Evolutionary conservation across 2,329 filamentous ascomycete species (phyloP).

Genomic region (Aspergillus fumigatiaffinis): DNA sequence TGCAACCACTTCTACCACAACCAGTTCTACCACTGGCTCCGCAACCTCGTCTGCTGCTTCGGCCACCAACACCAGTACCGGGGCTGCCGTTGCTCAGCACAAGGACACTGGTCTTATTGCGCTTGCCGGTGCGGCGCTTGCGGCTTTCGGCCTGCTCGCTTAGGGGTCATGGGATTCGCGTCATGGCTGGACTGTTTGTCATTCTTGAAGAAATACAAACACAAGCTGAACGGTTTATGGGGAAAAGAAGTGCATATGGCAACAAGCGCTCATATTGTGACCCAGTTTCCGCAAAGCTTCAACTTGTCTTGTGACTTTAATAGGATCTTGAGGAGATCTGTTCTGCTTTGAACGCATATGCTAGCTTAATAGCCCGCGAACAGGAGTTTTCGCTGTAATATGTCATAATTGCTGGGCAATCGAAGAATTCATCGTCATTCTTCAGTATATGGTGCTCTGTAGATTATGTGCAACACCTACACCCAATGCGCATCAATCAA

Average conservation of each 20-base stretch:
- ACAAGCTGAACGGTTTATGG: background rate
- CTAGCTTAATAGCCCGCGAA: background rate
- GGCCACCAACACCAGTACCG: conserved; percentile 19
- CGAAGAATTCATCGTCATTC: background rate
- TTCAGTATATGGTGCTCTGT: background rate
- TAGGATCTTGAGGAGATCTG: background rate
- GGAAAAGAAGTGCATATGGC: background rate
- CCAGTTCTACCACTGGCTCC: background rate
- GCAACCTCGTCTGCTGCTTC: background rate
- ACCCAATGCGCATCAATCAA: background rate
- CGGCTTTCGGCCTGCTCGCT: conserved; percentile 28
- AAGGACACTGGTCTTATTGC: conserved; percentile 26
- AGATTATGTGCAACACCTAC: background rate
- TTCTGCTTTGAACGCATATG: background rate
- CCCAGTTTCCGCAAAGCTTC: background rate
- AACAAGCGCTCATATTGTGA: background rate
- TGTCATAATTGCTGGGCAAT: background rate
- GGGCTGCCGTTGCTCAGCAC: conserved; percentile 18
- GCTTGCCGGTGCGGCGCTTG: conserved; percentile 21
- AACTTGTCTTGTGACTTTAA: background rate
- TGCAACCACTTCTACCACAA: background rate
- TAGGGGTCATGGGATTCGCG: conserved; percentile 6
- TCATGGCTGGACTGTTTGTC: background rate
- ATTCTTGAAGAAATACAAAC: background rate
- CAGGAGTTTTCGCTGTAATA: background rate